A percentile compares a stretch with the other conserved stretches of the same genome.
Conservation (phyloP, 495 filamentous ascomycete genomes). For the Hypoxylon subgilvum region DNA sequence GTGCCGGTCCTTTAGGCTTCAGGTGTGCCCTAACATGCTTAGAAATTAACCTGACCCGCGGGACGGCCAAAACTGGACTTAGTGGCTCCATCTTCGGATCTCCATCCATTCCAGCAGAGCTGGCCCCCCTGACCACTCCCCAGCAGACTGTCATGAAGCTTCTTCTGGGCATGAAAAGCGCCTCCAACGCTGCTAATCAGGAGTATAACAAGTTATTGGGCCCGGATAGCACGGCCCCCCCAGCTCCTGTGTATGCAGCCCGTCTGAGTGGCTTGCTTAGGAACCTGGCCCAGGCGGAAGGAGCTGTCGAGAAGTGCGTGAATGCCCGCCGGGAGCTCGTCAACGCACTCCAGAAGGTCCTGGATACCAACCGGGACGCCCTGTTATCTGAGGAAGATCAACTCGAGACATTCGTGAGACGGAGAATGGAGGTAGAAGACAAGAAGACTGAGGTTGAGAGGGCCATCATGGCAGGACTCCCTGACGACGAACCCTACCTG, state of each 20-base stretch:
- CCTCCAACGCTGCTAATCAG: conserved; percentile 68
- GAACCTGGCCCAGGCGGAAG: conserved; percentile 86
- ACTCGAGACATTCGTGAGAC: conserved; percentile 61
- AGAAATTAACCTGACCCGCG: conserved; percentile 83
- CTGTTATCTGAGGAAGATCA: conserved; percentile 71
- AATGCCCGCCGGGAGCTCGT: conserved; percentile 82
- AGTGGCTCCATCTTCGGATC: conserved; percentile 75
- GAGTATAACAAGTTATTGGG: conserved; percentile 85
- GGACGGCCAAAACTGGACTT: conserved; percentile 66
- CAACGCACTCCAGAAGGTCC: conserved; percentile 77
- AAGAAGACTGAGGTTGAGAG: conserved; percentile 88
- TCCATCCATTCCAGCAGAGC: conserved; percentile 70
- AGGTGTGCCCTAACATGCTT: conserved; percentile 8
- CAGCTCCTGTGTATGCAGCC: conserved; percentile 88
- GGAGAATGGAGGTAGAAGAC: conserved; percentile 69
- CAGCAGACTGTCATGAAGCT: conserved; percentile 77
- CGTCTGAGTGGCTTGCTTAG: conserved; percentile 86
- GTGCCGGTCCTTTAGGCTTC: background rate
- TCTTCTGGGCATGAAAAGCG: conserved; percentile 63
- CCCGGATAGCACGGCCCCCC: conserved; percentile 65
- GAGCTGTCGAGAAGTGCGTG: conserved; percentile 86
- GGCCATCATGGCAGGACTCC: conserved; percentile 79
- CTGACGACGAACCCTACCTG: conserved; percentile 45
- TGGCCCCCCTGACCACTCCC: conserved; percentile 72
- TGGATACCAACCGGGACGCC: conserved; percentile 73